Percentiles rank a stretch among this genome's conserved stretches.
Evolutionary conservation across 441 rosid genomes (phyloP).

Genomic region (Erysimum cheiri): DNA sequence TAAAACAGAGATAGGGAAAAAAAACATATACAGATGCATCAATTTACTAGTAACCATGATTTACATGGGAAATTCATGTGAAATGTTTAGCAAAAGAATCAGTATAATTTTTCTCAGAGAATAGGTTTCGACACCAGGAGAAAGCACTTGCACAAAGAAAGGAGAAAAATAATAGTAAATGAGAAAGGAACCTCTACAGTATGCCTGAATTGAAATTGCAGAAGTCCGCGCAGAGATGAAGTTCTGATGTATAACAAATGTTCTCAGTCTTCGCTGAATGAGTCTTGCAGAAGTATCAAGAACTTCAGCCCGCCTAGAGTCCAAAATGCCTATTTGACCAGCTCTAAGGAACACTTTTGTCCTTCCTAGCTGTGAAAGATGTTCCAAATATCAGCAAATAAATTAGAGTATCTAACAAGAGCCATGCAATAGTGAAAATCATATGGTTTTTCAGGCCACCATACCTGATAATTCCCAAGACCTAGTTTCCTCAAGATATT

Average conservation of each 20-base stretch:
- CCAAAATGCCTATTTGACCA: constrained; percentile 95
- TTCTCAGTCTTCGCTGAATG: constrained; percentile 70
- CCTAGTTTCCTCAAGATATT: constrained; percentile 74
- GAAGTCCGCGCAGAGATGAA: constrained; percentile 64
- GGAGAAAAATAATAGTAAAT: constrained; percentile 30
- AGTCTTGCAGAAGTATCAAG: constrained; percentile 82
- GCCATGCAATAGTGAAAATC: constrained; percentile 11
- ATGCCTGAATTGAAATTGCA: constrained; percentile 79
- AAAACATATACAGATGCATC: constrained; percentile 10
- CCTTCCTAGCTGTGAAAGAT: constrained; percentile 74
- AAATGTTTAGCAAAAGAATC: constrained; percentile 21
- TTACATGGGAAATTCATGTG: constrained; percentile 11
- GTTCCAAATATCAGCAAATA: constrained; percentile 31
- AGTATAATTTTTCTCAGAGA: constrained; percentile 2
- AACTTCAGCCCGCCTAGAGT: constrained; percentile 84
- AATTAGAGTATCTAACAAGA: constrained; percentile 29
- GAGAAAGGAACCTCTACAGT: constrained; percentile 76
- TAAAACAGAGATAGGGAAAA: constrained; percentile 25
- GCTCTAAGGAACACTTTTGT: constrained; percentile 97
- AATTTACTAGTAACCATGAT: constrained; percentile 8
- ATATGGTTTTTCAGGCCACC: constrained; percentile 16
- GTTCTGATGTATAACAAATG: constrained; percentile 64
- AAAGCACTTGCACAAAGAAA: constrained; percentile 30
- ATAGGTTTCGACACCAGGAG: not conserved
- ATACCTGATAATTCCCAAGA: constrained; percentile 94